phyloP scores from a whole-genome alignment of 1,284 basidiomycete genomes.

The Pseudozyma thailandica region DNA sequence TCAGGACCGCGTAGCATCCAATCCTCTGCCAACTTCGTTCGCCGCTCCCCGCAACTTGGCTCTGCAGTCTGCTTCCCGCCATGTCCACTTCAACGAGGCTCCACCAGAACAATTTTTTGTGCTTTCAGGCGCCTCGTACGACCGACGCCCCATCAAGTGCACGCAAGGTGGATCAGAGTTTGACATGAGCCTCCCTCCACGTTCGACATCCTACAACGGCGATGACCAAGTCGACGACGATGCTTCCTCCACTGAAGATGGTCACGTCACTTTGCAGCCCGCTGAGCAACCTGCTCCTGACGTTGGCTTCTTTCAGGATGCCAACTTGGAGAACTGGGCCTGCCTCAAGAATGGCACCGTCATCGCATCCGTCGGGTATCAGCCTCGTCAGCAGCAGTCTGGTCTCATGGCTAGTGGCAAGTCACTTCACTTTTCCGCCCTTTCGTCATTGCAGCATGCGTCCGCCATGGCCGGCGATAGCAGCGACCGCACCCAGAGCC shows the following conservation, averaged over 20 bases:
- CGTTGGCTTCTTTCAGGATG: slow-evolving; percentile 35
- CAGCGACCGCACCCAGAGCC: slow-evolving; percentile 2
- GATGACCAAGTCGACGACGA: slow-evolving; percentile 37
- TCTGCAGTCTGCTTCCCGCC: slow-evolving; percentile 21
- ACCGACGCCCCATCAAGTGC: slow-evolving; percentile 58
- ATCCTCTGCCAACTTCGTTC: slow-evolving; percentile 29
- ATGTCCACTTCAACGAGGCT: slow-evolving; percentile 52
- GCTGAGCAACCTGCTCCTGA: slow-evolving; percentile 44
- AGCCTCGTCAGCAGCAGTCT: slow-evolving; percentile 42
- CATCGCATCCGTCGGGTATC: slow-evolving; percentile 34
- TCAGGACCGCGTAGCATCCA: slow-evolving; percentile 35
- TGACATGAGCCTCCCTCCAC: slow-evolving; percentile 56
- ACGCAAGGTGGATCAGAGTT: slow-evolving; percentile 54
- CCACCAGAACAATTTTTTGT: slow-evolving; percentile 55
- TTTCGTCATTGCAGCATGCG: slow-evolving; percentile 37
- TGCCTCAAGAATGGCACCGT: slow-evolving; percentile 55
- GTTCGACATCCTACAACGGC: slow-evolving; percentile 38
- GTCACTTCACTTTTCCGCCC: slow-evolving; percentile 47
- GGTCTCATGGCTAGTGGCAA: slow-evolving; percentile 49
- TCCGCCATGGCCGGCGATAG: slow-evolving; percentile 16
- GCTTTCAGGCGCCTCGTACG: slow-evolving; percentile 49
- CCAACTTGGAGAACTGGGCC: slow-evolving; percentile 49
- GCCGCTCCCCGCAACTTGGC: slow-evolving; percentile 30
- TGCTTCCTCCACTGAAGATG: slow-evolving; percentile 26
- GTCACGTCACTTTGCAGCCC: slow-evolving; percentile 3